A percentile compares a stretch with the other conserved stretches of the same genome.
These are phyloP conservation scores for Avena eriantha DNA, from an alignment of 176 grass and related monocot species.

Conservation along the genomic window DNA sequence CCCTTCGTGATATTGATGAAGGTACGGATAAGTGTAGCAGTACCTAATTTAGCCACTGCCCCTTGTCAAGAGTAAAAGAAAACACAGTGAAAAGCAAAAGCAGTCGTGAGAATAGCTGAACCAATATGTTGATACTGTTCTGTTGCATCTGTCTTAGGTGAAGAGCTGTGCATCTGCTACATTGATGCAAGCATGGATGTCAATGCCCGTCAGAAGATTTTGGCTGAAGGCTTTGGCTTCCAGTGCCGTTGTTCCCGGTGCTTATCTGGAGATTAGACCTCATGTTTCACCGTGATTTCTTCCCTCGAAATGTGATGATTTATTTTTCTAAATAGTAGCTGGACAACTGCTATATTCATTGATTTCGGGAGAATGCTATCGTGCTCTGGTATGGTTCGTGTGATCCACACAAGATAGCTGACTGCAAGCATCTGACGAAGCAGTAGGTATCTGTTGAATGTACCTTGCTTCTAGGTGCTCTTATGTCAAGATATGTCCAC, in stretches of 20 bases:
- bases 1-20: conserved; percentile 73
- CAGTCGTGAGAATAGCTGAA: neutral
- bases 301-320: neutral
- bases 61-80: neutral
- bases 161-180: conserved; percentile 91
- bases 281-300: neutral
- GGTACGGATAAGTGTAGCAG: conserved; percentile 40
- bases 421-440: neutral
- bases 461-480: neutral
- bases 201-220: conserved; percentile 78
- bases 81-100: neutral
- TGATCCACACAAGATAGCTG: neutral
- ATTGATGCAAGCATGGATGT: conserved; percentile 86
- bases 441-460: neutral
- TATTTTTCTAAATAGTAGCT: neutral
- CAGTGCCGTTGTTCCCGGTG: conserved; percentile 68
- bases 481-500: neutral
- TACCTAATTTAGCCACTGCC: neutral
- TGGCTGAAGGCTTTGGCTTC: conserved; percentile 85
- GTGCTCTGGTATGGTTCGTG: neutral
- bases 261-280: conserved; percentile 63
- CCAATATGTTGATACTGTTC: neutral
- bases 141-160: conserved; percentile 54
- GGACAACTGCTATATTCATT: neutral
- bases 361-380: neutral